A percentile compares a stretch with the other conserved stretches of the same genome.
Conservation (phyloP, 495 filamentous ascomycete genomes). For the Parathielavia hyrcaniae region DNA sequence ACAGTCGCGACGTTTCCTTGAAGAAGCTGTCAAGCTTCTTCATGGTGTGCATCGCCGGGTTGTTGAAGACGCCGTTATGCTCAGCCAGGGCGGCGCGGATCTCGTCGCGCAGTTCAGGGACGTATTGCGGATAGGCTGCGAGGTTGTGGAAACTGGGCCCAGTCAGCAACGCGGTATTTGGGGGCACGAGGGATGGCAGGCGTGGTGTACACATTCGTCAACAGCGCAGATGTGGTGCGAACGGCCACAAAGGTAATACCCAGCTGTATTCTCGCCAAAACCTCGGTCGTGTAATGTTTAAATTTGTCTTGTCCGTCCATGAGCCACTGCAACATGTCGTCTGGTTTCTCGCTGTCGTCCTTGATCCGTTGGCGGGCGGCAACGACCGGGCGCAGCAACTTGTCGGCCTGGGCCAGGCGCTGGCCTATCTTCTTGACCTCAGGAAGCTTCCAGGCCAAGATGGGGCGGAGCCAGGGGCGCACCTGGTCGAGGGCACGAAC, state of each 20-base stretch:
- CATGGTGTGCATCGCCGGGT: conserved; percentile 30
- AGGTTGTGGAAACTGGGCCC: conserved; percentile 36
- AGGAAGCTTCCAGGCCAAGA: conserved; percentile 31
- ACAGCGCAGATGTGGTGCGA: conserved; percentile 45
- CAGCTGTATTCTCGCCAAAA: conserved; percentile 35
- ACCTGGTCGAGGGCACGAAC: conserved; percentile 28
- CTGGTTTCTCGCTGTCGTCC: conserved; percentile 24
- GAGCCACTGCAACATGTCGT: conserved; percentile 41
- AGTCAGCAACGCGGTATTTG: neutral
- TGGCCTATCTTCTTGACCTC: conserved; percentile 28
- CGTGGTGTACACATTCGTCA: conserved; percentile 33
- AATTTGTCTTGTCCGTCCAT: conserved; percentile 27
- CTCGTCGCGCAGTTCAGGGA: conserved; percentile 49
- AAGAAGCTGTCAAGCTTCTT: conserved; percentile 36
- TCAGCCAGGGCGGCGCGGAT: conserved; percentile 32
- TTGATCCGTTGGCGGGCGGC: conserved; percentile 20
- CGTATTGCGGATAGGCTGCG: conserved; percentile 40
- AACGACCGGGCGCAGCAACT: conserved; percentile 31
- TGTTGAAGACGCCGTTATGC: conserved; percentile 28
- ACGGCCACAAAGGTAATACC: conserved; percentile 46
- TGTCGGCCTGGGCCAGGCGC: conserved; percentile 26
- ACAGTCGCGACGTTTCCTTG: conserved; percentile 33
- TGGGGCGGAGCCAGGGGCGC: conserved; percentile 28
- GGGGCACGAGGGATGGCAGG: neutral
- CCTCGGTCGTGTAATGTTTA: conserved; percentile 18